Conservation (phyloP, 1,139 yeast species). For the Pneumocystis sp. region DNA sequence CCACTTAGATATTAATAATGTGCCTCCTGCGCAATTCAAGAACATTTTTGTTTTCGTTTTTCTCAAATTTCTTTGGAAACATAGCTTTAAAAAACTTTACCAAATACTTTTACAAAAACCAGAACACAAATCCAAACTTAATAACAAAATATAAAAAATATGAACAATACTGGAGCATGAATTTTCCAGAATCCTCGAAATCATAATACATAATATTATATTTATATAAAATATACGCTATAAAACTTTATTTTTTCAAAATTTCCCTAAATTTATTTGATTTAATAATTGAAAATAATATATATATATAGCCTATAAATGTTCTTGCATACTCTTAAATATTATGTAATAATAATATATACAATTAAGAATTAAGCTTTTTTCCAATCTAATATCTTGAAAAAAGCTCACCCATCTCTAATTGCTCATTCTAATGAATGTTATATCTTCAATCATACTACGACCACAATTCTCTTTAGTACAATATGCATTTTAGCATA, state of each 20-base stretch:
- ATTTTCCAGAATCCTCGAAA: background rate
- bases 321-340: background rate
- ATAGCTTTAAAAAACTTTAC: background rate
- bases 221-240: background rate
- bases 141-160: background rate
- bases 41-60: background rate
- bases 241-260: background rate
- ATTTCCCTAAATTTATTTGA: background rate
- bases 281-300: background rate
- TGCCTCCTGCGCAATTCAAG: slow-evolving; percentile 23
- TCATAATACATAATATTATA: background rate
- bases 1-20: slow-evolving; percentile 25
- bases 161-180: background rate
- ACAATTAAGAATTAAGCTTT: background rate
- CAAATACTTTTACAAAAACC: background rate
- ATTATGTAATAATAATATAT: background rate
- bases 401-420: background rate
- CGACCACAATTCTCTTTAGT: background rate
- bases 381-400: background rate
- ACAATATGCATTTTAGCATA: background rate
- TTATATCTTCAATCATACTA: background rate
- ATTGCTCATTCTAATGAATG: background rate
- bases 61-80: background rate
- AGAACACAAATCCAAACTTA: background rate
- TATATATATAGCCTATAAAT: background rate